phyloP scores from a whole-genome alignment of 306 rosid genomes.

The Prunus dulcis region DNA sequence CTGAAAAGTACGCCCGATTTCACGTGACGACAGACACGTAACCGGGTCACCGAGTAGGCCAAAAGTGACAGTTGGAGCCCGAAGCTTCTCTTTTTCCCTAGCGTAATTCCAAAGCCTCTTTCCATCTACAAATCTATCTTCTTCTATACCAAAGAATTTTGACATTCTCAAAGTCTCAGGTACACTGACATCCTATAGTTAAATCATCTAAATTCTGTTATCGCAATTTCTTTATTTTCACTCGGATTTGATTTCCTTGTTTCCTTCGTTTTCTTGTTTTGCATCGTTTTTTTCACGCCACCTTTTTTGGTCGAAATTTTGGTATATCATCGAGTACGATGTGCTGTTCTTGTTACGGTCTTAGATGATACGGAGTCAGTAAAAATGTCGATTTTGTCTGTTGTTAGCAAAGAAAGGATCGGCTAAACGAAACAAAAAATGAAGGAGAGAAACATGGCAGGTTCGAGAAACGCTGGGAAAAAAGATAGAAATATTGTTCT shows the following conservation, averaged over 20 bases:
- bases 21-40: background rate
- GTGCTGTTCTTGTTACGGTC: background rate
- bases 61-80: background rate
- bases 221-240: background rate
- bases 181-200: background rate
- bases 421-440: background rate
- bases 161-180: background rate
- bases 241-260: background rate
- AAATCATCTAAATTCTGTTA: background rate
- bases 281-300: background rate
- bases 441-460: background rate
- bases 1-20: background rate
- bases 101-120: background rate
- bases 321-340: background rate
- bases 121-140: slow-evolving; percentile 12
- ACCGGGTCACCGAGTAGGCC: background rate
- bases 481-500: background rate
- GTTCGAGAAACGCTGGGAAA: background rate
- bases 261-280: too few relatives aligned
- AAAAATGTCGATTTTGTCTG: background rate
- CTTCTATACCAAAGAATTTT: background rate
- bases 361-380: background rate
- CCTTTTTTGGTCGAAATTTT: background rate
- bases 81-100: background rate
- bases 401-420: background rate